Evolutionary conservation across 805 yeast genomes (phyloP), one percentile per base, ranked within the genome.

Genomic region (Candida awuae): DNA sequence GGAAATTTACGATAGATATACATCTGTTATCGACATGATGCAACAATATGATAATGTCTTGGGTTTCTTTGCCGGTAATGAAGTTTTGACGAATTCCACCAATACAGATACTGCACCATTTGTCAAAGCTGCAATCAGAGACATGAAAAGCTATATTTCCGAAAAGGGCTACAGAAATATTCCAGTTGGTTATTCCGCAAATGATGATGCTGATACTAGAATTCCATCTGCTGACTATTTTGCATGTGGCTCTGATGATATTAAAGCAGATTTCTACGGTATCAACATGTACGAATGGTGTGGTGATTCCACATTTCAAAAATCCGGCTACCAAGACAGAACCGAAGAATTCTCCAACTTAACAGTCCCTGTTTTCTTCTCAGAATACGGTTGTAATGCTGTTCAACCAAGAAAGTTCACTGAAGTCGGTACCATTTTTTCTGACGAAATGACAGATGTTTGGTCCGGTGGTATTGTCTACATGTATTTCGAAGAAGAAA

Each of bases 61-160:
- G 47, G 98, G 97, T 2, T 88, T 85, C 72, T 88, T 90, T 63
- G 97, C 97, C 21, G 98, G 97, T 45, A 92, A 92, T 63, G 98
- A 90, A 71, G 97, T 92, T 38, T 77, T 90, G 44, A 90, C 88
- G 62, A 86, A 84, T 55, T 65, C 63, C 32, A 66, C 86, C 35
- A 88, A 85, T 62, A 84, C 97, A 12, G 80, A 77, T 50, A 84
- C 97, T 23, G 87, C 97, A 21, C 86, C 97, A 2, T 90, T 79
- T 62, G 95, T 92, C 41, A 92, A 90, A 70, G 96, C 97, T 22
- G 95, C 97, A 14, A 72, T 92, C 45, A 80, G 98, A 63, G 98
- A 90, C 59, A 72, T 74, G 56, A 88, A 84, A 64, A 54, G 69
- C 14, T 87, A 92, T 64, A 84, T 92, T 51, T 61, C 66, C 38